Evolutionary conservation across 257 asterid species (phyloP), one percentile per base, ranked within the genome.

Genomic region (Fraxinus anomala): DNA sequence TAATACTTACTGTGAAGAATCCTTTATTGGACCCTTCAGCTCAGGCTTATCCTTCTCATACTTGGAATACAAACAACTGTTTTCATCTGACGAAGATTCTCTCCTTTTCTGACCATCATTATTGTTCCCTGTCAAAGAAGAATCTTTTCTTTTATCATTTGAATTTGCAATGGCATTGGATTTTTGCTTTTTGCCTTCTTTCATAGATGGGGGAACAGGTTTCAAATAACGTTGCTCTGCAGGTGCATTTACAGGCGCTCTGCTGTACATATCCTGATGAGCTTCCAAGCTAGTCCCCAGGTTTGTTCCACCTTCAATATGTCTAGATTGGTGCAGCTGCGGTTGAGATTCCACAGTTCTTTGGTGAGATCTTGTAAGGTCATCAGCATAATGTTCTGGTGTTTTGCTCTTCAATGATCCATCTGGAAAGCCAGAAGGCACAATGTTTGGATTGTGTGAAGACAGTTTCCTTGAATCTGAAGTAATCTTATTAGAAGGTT

Each of bases 41-140:
- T 96, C 94, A 67, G 98, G 93, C 87, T 86, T 92, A 83, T 87
- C 92, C 87, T 91, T 96, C 81, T 94, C 98, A 73, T 89, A 96
- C 85, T 92, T 93, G 81, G 86, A 78, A 79, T 86, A 96, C 73
- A 80, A 81, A 83, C 85, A 89, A 66, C 89, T 85, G 75, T 81
- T 88, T 83, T 90, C 96, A 75, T 89, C 96, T 37, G 91, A 80
- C 74, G 96, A 87, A 81, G 90, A 88, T 74, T 89, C 91, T 79
- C 84, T 89, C 84, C 81, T 88, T 81, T 82, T 88, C 76, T 81
- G 90, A 81, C 78, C 80, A 34, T 82, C 89, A 30, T 87, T 89
- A 73, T 82, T 82, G 88, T 85, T 88, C 79, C 89, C 93, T 19
- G 84, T 78, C 76, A 83, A 79, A 73, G 90, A 89, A 83, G 89